Conservation (phyloP, 2,329 filamentous ascomycete genomes). For the Fusarium coicis region DNA sequence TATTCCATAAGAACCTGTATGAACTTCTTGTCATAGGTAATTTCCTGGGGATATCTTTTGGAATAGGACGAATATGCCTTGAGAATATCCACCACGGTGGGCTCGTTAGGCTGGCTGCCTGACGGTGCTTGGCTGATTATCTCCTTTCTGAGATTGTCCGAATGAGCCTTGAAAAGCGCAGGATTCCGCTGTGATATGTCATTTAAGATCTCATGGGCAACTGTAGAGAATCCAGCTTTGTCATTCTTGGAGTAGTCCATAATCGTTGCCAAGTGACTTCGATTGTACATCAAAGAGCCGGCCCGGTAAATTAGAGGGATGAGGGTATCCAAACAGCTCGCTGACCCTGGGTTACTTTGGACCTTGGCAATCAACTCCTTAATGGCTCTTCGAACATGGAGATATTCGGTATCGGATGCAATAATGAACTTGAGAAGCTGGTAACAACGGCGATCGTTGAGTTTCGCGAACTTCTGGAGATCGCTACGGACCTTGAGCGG, state of each 20-base stretch:
- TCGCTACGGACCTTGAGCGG: constrained; percentile 76
- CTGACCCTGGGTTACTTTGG: constrained; percentile 70
- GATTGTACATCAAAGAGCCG: constrained; percentile 89
- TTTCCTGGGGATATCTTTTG: constrained; percentile 83
- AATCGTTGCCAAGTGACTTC: constrained; percentile 90
- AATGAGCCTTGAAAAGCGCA: constrained; percentile 90
- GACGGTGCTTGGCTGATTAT: constrained; percentile 84
- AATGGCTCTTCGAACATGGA: constrained; percentile 88
- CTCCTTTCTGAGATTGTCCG: constrained; percentile 89
- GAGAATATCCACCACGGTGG: constrained; percentile 84
- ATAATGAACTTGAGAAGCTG: constrained; percentile 89
- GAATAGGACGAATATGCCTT: constrained; percentile 95
- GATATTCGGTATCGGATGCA: constrained; percentile 87
- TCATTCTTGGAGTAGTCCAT: constrained; percentile 89
- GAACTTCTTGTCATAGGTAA: constrained; percentile 84
- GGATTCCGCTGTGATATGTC: constrained; percentile 92
- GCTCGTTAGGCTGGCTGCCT: constrained; percentile 72
- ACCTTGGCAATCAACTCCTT: constrained; percentile 89
- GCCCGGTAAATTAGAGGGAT: constrained; percentile 85
- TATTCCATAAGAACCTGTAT: constrained; percentile 84
- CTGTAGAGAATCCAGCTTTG: constrained; percentile 78
- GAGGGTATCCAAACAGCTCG: constrained; percentile 80
- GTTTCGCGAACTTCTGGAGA: constrained; percentile 89
- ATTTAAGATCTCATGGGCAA: constrained; percentile 89
- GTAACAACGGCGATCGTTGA: constrained; percentile 89